Evolutionary conservation across 148 eudicot genomes (phyloP).

Genomic region (Gaultheria prostrata): DNA sequence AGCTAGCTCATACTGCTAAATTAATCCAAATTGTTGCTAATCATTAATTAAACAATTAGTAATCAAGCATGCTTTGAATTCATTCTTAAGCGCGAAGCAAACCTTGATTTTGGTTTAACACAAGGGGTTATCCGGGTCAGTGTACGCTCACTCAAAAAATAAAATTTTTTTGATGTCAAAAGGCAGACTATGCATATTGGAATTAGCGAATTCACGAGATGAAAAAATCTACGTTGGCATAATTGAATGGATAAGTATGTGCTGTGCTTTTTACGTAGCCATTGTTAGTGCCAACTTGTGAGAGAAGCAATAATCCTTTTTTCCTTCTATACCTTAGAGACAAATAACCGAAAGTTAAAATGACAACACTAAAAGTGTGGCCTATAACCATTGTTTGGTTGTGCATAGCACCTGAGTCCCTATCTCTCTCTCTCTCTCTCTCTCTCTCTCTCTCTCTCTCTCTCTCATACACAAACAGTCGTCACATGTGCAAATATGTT

Average conservation of each 20-base stretch:
- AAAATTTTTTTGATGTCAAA: neutral
- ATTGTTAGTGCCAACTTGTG: conserved; percentile 2
- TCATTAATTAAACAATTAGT: neutral
- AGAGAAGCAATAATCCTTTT: neutral
- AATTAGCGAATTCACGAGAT: neutral
- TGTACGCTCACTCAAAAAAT: neutral
- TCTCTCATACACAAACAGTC: too few relatives aligned
- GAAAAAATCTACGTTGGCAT: neutral
- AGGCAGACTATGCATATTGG: neutral
- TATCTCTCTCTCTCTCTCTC: neutral
- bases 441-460: neutral
- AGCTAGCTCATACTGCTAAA: neutral
- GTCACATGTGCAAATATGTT: neutral
- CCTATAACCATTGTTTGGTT: neutral
- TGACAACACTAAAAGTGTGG: neutral
- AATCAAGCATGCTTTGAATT: neutral
- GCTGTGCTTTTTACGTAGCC: neutral
- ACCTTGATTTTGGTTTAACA: neutral
- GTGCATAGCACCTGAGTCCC: neutral
- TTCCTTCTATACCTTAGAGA: neutral
- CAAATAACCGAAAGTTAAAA: neutral
- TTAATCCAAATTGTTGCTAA: neutral
- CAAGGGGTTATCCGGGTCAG: neutral
- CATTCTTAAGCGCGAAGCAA: neutral
- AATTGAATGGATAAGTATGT: conserved; percentile 8